Conservation (phyloP, 2,329 filamentous ascomycete genomes). For the Sporothrix globosa region DNA sequence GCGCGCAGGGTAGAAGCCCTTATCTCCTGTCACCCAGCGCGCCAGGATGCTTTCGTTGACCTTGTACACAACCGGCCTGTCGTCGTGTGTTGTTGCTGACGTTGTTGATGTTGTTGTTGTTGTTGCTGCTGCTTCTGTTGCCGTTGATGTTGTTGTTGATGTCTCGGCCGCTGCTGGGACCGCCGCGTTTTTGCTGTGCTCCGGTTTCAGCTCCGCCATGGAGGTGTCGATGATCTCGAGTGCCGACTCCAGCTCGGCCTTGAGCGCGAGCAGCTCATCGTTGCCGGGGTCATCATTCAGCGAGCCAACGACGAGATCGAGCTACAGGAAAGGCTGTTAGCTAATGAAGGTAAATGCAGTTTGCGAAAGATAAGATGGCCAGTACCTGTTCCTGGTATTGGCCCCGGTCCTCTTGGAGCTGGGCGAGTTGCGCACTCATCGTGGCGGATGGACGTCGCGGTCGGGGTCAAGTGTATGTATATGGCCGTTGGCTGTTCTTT, state of each 20-base stretch:
- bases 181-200: conserved; percentile 46
- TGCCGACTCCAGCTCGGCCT: conserved; percentile 78
- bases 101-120: conserved; percentile 42
- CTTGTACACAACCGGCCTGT: conserved; percentile 63
- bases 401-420: conserved; percentile 56
- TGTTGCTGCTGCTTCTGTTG: conserved; percentile 44
- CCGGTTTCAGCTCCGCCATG: conserved; percentile 77
- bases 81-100: conserved; percentile 38
- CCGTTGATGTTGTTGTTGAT: conserved; percentile 42
- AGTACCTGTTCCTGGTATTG: conserved; percentile 61
- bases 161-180: background rate
- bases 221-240: conserved; percentile 77
- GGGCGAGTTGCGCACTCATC: conserved; percentile 44
- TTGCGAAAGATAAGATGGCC: background rate
- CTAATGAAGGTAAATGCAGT: background rate
- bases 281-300: conserved; percentile 81
- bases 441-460: conserved; percentile 31
- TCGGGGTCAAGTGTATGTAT: background rate
- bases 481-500: too few species aligned
- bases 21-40: conserved; percentile 88
- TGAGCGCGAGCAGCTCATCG: conserved; percentile 73
- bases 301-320: conserved; percentile 75
- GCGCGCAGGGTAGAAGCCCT: conserved; percentile 85
- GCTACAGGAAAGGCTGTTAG: conserved; percentile 49
- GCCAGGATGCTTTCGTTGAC: conserved; percentile 91